A percentile compares a stretch with the other conserved stretches of the same genome.
These are phyloP conservation scores for Thelephora ganbajun DNA, from an alignment of 768 basidiomycete species.

Conservation along the genomic window DNA sequence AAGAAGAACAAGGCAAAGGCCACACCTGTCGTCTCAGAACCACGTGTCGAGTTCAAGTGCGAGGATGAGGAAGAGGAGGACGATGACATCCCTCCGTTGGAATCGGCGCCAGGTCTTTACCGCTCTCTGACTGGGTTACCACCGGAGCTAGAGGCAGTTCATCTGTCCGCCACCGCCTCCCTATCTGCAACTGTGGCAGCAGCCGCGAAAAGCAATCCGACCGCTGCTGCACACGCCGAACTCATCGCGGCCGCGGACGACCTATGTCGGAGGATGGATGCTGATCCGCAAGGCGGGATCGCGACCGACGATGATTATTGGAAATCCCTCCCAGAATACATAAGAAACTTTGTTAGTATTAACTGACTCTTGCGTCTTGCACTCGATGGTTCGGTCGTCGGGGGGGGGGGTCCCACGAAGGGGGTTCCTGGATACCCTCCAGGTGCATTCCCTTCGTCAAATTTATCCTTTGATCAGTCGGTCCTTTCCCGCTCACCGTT, in stretches of 20 bases:
- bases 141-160: slow-evolving; percentile 33
- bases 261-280: slow-evolving; percentile 42
- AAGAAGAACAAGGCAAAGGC: not conserved
- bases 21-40: not conserved
- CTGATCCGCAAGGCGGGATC: slow-evolving; percentile 19
- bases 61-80: slow-evolving; percentile 12
- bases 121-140: slow-evolving; percentile 23
- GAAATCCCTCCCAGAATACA: slow-evolving; percentile 53
- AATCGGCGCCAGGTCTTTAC: slow-evolving; percentile 10
- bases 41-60: not conserved
- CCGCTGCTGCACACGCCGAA: slow-evolving; percentile 38
- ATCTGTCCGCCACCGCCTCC: slow-evolving; percentile 31
- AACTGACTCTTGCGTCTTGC: slow-evolving; percentile 11
- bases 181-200: slow-evolving; percentile 23
- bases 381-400: slow-evolving; percentile 30
- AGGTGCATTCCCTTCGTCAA: slow-evolving; percentile 23
- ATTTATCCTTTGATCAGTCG: slow-evolving; percentile 33
- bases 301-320: slow-evolving; percentile 51
- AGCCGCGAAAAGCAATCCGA: slow-evolving; percentile 15
- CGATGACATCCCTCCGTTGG: slow-evolving; percentile 13
- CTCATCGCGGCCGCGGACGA: slow-evolving; percentile 48
- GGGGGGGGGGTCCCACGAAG: slow-evolving; percentile 18
- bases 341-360: slow-evolving; percentile 42
- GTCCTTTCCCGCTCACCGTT: slow-evolving; percentile 43
- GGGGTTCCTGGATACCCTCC: slow-evolving; percentile 25